A percentile compares a stretch with the other conserved stretches of the same genome.
Conservation (phyloP, 768 basidiomycete species). For the Lactarius hatsudake region DNA sequence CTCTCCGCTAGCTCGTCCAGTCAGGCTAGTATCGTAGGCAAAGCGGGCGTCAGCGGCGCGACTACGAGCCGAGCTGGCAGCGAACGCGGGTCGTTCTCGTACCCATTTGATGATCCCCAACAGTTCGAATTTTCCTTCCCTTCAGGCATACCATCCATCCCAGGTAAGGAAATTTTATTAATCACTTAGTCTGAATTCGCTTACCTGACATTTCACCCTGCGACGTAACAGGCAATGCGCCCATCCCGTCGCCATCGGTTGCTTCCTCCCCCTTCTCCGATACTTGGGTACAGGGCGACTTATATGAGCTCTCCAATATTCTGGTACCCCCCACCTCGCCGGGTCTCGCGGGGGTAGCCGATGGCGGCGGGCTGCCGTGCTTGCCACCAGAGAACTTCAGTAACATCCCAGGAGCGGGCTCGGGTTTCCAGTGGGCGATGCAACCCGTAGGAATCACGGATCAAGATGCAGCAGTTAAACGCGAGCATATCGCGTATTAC, state of each 20-base stretch:
- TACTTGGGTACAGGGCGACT: constrained; percentile 11
- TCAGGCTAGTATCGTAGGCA: constrained; percentile 21
- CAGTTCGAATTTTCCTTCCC: constrained; percentile 23
- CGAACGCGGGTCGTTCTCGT: constrained; percentile 22
- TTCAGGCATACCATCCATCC: constrained; percentile 21
- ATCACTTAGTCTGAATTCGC: constrained; percentile 5
- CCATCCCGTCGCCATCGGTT: constrained; percentile 6
- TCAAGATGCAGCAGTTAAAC: constrained; percentile 23
- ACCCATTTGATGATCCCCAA: constrained; percentile 13
- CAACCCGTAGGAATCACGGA: constrained; percentile 22
- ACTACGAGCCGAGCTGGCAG: constrained; percentile 4
- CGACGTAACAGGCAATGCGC: constrained; percentile 14
- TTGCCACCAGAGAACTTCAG: constrained; percentile 21
- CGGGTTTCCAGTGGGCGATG: constrained; percentile 17
- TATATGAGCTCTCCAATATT: constrained; percentile 13
- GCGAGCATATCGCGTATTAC: constrained; percentile 57
- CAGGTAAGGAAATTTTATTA: constrained; percentile 13
- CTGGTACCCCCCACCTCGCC: constrained; percentile 8
- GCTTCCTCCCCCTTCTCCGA: constrained; percentile 15
- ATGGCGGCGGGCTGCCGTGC: constrained; percentile 2
- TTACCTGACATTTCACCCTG: constrained; percentile 4
- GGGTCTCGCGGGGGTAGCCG: constrained; percentile 1
- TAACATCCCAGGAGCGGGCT: constrained; percentile 18
- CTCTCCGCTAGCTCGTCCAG: constrained; percentile 43
- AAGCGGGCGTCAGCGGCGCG: constrained; percentile 3